These are phyloP conservation scores for Podospora pseudocomata DNA, from an alignment of 495 filamentous ascomycete species.

Conservation along the genomic window DNA sequence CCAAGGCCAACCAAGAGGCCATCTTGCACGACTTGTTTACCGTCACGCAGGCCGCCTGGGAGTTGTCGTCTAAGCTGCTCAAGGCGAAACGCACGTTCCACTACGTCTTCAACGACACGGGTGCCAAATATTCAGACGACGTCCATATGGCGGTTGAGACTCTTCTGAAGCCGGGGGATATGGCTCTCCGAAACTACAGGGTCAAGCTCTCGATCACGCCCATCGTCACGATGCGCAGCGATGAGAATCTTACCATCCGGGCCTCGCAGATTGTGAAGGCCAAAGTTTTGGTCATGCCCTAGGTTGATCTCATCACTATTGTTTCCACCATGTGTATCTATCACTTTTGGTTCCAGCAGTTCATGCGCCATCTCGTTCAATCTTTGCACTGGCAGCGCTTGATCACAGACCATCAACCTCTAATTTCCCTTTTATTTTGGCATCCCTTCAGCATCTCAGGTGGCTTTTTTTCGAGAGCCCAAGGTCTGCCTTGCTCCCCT, in stretches of 20 bases:
- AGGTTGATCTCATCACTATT: neutral
- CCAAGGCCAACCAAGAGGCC: constrained; percentile 12
- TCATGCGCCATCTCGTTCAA: neutral
- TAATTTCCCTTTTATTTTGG: neutral
- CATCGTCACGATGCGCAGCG: constrained; percentile 30
- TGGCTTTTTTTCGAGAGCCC: neutral
- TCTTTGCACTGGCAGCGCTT: no score
- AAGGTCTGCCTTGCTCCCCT: neutral
- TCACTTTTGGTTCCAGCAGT: neutral
- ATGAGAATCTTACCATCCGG: constrained; percentile 24
- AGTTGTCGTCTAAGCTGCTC: constrained; percentile 30
- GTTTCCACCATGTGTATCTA: neutral
- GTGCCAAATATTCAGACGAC: constrained; percentile 27
- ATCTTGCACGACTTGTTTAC: constrained; percentile 30
- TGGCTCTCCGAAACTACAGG: constrained; percentile 23
- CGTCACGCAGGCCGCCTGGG: constrained; percentile 28
- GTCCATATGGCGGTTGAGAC: constrained; percentile 20
- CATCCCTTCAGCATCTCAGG: neutral
- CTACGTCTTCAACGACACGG: constrained; percentile 31
- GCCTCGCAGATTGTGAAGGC: constrained; percentile 28
- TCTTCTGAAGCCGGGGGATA: constrained; percentile 1
- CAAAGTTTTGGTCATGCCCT: constrained; percentile 25
- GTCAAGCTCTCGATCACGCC: constrained; percentile 37
- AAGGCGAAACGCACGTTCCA: constrained; percentile 29
- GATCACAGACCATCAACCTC: neutral